Conservation (phyloP, 2,329 filamentous ascomycete genomes). For the Xylariaceae sp. region DNA sequence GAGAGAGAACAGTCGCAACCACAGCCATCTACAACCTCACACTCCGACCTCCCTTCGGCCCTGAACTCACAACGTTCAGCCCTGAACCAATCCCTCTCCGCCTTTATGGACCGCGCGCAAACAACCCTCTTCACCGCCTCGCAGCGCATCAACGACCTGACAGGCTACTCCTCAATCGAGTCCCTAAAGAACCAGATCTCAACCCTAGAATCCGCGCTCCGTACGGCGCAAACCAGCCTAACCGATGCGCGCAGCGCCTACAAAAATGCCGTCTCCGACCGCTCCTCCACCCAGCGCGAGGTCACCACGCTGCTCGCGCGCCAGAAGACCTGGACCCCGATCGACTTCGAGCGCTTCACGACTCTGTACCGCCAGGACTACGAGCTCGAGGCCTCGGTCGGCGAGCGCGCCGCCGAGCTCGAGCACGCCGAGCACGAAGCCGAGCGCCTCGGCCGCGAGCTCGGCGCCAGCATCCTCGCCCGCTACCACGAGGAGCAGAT, state of each 20-base stretch:
- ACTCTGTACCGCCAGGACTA: conserved; percentile 88
- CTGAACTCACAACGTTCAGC: conserved; percentile 42
- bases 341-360: conserved; percentile 92
- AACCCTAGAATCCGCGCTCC: conserved; percentile 56
- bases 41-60: conserved; percentile 43
- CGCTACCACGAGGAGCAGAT: conserved; percentile 99
- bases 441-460: conserved; percentile 67
- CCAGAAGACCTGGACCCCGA: conserved; percentile 85
- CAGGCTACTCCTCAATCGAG: conserved; percentile 90
- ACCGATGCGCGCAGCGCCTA: conserved; percentile 70
- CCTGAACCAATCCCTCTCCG: conserved; percentile 51
- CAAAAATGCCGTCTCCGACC: conserved; percentile 75
- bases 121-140: conserved; percentile 79
- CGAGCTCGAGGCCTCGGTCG: conserved; percentile 81
- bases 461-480: conserved; percentile 79
- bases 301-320: conserved; percentile 90
- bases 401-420: conserved; percentile 64
- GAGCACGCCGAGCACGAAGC: conserved; percentile 73
- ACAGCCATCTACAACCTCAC: not conserved
- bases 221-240: conserved; percentile 59
- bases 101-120: conserved; percentile 85
- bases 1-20: conserved; percentile 10
- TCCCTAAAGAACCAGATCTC: conserved; percentile 75
- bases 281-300: conserved; percentile 88
- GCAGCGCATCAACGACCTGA: conserved; percentile 87